Evolutionary conservation across 2,329 filamentous ascomycete genomes (phyloP).

Genomic region (Aspergillus sp.): DNA sequence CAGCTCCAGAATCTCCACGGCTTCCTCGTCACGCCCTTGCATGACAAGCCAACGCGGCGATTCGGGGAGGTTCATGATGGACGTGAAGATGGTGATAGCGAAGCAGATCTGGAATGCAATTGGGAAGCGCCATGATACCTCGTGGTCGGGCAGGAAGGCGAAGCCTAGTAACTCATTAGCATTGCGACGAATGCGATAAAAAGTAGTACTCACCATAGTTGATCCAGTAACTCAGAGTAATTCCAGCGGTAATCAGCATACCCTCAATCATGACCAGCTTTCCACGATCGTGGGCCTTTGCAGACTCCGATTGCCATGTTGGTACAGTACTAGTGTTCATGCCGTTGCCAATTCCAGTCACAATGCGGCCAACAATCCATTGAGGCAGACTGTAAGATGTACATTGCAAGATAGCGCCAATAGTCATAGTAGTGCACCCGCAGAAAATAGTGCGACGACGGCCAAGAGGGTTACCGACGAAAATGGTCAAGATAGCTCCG

Average conservation of each 20-base stretch:
- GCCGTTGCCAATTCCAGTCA: slow-evolving; percentile 21
- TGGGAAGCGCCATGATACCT: slow-evolving; percentile 19
- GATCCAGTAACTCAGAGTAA: slow-evolving; percentile 20
- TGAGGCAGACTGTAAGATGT: slow-evolving; percentile 20
- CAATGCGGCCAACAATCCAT: slow-evolving; percentile 21
- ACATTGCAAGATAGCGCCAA: slow-evolving; percentile 19
- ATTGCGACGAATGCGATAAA: neutral
- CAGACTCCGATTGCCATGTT: slow-evolving; percentile 21
- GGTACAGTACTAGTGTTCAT: slow-evolving; percentile 23
- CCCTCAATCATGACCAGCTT: slow-evolving; percentile 21
- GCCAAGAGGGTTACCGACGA: slow-evolving; percentile 16
- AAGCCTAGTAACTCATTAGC: neutral
- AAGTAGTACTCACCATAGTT: slow-evolving; percentile 13
- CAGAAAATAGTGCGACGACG: slow-evolving; percentile 17
- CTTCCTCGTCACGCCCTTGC: slow-evolving; percentile 16
- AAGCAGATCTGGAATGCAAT: slow-evolving; percentile 21
- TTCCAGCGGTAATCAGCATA: slow-evolving; percentile 19
- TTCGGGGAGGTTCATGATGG: slow-evolving; percentile 18
- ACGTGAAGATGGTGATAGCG: slow-evolving; percentile 18
- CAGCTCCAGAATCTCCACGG: slow-evolving; percentile 10
- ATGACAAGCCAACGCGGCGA: slow-evolving; percentile 21
- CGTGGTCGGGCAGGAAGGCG: slow-evolving; percentile 2
- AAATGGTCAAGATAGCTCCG: slow-evolving; percentile 29
- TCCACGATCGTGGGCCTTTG: slow-evolving; percentile 19
- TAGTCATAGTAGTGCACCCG: slow-evolving; percentile 18